Percentiles rank a stretch among this genome's conserved stretches.
Conservation (phyloP, 345 rosid genomes). For the Theobroma cacao region DNA sequence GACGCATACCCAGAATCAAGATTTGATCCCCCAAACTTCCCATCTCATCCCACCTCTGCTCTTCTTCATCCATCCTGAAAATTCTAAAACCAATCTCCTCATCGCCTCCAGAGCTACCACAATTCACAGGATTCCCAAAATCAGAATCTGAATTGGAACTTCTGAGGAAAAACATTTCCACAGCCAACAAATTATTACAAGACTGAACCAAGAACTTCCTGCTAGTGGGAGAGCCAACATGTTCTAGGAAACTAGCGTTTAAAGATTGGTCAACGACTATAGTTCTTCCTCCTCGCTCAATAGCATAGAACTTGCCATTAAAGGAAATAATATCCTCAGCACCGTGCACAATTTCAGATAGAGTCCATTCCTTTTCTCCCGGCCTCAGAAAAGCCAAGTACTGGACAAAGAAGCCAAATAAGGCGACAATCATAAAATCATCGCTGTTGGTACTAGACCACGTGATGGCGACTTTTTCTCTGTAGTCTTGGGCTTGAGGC, state of each 20-base stretch:
- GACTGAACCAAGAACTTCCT: slow-evolving; percentile 81
- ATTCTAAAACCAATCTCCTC: slow-evolving; percentile 54
- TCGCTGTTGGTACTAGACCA: slow-evolving; percentile 20
- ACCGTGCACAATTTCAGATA: slow-evolving; percentile 45
- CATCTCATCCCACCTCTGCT: slow-evolving; percentile 53
- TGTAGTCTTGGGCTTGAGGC: slow-evolving; percentile 1
- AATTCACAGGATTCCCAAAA: neutral
- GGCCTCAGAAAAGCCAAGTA: slow-evolving; percentile 57
- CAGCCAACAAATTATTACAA: slow-evolving; percentile 53
- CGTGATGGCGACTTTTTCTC: slow-evolving; percentile 62
- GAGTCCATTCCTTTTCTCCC: slow-evolving; percentile 49
- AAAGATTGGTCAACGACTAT: slow-evolving; percentile 45
- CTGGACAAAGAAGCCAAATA: slow-evolving; percentile 48
- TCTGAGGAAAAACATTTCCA: slow-evolving; percentile 52
- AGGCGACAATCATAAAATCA: slow-evolving; percentile 60
- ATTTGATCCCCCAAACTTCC: slow-evolving; percentile 46
- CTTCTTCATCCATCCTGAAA: neutral
- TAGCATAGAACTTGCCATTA: slow-evolving; percentile 62
- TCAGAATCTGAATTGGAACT: neutral
- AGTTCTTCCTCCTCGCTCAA: slow-evolving; percentile 57
- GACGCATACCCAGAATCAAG: slow-evolving; percentile 67
- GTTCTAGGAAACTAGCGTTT: slow-evolving; percentile 28
- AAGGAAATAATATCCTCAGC: slow-evolving; percentile 65
- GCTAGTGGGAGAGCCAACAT: slow-evolving; percentile 64
- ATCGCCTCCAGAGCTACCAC: neutral